Evolutionary conservation across 1,284 basidiomycete genomes (phyloP), one percentile per base, ranked within the genome.

Genomic region (Retiboletus flavoniger): DNA sequence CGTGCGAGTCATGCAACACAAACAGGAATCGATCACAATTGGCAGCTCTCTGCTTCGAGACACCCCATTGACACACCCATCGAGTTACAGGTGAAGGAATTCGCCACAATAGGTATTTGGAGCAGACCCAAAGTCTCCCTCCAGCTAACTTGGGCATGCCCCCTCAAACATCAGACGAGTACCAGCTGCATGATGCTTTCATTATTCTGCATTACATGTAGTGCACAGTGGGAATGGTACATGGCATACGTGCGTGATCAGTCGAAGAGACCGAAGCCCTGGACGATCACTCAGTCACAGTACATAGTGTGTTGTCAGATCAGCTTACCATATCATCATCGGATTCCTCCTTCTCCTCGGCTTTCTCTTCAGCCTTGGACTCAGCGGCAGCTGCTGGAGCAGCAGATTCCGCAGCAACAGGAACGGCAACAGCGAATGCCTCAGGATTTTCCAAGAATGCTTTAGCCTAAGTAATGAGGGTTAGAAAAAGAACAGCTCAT

Each of bases 401-500:
- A 42, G 77, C 76, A 43, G 78, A 78, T 43, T 80, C 81, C 36
- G 80, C 78, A 50, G 80, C 80, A 52, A 81, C 84, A 61, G 82
- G 80, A 49, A 88, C 88, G 55, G 79, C 89, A 59, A 78, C 89
- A 56, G 90, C 93, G 72, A 95, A 98, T 31, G 95, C 95, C 62
- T 97, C 94, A 55, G 95, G 95, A 83, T 98, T 97, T 72, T 90
- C 95, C 64, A 98, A 87, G 78, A 89, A 92, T 73, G 93, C 95
- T 83, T 98, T 98, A 77, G 90, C 85, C 93, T 95, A 62, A 19
- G 54, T 45, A 57, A 26, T 46, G 41, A 48, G n/a, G 39, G 55
- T 71, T 72, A 53, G 76, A 64, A 54, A 68, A 58, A 19, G 36
- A n/a, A 42, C 39, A 42, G 39, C 38, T 41, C 50, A 36, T 63